Evolutionary conservation across 116 monocot species (phyloP).

Genomic region (Posidonia oceanica): DNA sequence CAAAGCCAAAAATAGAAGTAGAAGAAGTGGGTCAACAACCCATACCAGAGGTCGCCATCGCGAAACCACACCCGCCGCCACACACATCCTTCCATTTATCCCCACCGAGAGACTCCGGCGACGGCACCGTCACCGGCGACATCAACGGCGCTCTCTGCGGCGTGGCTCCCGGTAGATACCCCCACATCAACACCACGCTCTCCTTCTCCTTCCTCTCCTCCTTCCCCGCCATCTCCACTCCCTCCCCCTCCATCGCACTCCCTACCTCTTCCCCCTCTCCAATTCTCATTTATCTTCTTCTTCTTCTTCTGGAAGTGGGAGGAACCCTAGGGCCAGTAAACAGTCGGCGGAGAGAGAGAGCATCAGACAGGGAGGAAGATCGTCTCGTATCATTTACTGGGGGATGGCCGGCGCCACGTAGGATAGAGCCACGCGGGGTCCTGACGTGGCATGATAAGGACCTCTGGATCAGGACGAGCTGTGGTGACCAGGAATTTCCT

Average conservation of each 20-base stretch:
- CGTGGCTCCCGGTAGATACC: conserved; percentile 80
- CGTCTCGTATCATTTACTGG: too few relatives aligned
- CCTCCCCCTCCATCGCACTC: conserved; percentile 14
- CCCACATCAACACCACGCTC: conserved; percentile 86
- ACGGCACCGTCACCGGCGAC: conserved; percentile 33
- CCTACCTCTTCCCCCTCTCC: background rate
- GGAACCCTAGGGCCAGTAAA: too few relatives aligned
- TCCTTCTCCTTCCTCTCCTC: conserved; percentile 18
- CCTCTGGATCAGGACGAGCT: conserved; percentile 12
- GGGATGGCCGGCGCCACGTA: too few relatives aligned
- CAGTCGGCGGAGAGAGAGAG: too few relatives aligned
- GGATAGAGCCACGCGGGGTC: background rate
- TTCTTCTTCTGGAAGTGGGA: background rate
- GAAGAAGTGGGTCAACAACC: background rate
- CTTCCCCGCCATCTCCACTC: conserved; percentile 16
- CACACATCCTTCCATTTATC: conserved; percentile 69
- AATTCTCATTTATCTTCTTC: too few relatives aligned
- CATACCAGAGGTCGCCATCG: conserved; percentile 80
- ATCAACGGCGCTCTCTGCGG: conserved; percentile 70
- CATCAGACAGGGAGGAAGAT: too few relatives aligned
- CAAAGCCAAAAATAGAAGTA: background rate
- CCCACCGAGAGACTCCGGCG: conserved; percentile 28
- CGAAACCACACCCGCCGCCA: conserved; percentile 95
- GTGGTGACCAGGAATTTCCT: background rate
- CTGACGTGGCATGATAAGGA: conserved; percentile 30